Evolutionary conservation across 805 yeast species (phyloP), one percentile per base, ranked within the genome.

Genomic region (Ogataea henricii): DNA sequence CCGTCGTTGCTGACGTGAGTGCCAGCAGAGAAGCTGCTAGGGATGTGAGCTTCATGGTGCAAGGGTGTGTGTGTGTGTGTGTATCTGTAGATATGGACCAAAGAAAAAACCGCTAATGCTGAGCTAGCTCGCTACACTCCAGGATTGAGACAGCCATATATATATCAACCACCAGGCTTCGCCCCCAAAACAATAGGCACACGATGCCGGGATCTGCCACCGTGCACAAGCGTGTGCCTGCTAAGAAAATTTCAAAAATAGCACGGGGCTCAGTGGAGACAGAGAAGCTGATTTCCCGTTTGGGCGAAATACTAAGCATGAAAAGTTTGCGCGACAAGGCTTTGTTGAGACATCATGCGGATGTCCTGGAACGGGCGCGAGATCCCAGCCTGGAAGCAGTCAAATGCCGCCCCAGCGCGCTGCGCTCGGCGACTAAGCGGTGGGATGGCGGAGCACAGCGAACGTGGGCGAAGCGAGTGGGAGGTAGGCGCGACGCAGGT

Each of bases 41-140:
- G 16, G 16, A 6, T 30, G 37, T 34, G 22, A 39, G 23, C 17
- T 39, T 39, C 42, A 39, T 39, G 30, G 30, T 36, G n/a, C n/a
- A n/a, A n/a, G n/a, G n/a, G n/a, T n/a, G n/a, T n/a, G n/a, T n/a
- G n/a, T n/a, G n/a, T n/a, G n/a, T n/a, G n/a, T n/a, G n/a, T n/a
- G n/a, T n/a, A n/a, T n/a, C n/a, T n/a, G n/a, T n/a, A n/a, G n/a
- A n/a, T n/a, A n/a, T n/a, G n/a, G n/a, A n/a, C n/a, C 25, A 6
- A 22, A 22, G 25, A 22, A 22, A 22, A 22, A 6, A 22, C 25
- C 25, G 25, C n/a, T n/a, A n/a, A n/a, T n/a, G n/a, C n/a, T n/a
- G n/a, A n/a, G n/a, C n/a, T n/a, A n/a, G n/a, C n/a, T n/a, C n/a
- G n/a, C n/a, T n/a, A n/a, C n/a, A n/a, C n/a, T n/a, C n/a, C n/a